Base-by-base conservation (phyloP, 1,284 basidiomycete genomes). In the Caloboletus inedulis region DNA sequence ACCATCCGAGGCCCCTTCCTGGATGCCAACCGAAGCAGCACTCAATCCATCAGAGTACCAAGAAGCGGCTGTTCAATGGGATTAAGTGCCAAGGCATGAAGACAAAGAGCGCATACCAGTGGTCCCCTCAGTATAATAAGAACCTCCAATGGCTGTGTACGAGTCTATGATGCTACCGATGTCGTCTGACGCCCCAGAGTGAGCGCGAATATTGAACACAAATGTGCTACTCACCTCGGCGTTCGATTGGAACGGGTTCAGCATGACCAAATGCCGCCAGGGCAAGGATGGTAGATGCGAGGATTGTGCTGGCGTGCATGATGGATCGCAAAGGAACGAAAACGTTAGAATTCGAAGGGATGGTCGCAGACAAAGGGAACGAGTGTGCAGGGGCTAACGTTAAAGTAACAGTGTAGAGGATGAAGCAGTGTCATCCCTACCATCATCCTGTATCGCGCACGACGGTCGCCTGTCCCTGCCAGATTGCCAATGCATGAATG, bases 1-100 rank as follows among this genome's bases (percentile, higher is more conserved):
- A n/a, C n/a, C 62, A 41, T 63, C 62, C 7, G 62, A 64, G 33
- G 60, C 43, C 40, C 62, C 64, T 21, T 65, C 35, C 37, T 59
- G 34, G 23, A 19, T 5, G 10, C 58, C 61, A 7, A 7, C n/a
- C 13, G 63, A 65, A 42, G 54, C 52, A 4, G 48, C 48, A 44
- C 63, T 64, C 31, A 53, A 14, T 27, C 54, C 59, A 16, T 33
- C 51, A 18, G 53, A 43, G 46, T 57, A 62, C 49, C 43, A 47
- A 9, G 63, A 66, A 39, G 39, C 53, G 10, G 43, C 61, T 62
- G 13, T n/a, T 37, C 14, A 8, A 27, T 13, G 13, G 10, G 34
- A 27, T 30, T 16, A 10, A 29, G 27, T 25, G 6, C 16, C 9
- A 2, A 18, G n/a, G 3, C 10, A 31, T 10, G 13, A 31, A 33